phyloP scores from a whole-genome alignment of 768 basidiomycete genomes.

The Pleurotus giganteus region DNA sequence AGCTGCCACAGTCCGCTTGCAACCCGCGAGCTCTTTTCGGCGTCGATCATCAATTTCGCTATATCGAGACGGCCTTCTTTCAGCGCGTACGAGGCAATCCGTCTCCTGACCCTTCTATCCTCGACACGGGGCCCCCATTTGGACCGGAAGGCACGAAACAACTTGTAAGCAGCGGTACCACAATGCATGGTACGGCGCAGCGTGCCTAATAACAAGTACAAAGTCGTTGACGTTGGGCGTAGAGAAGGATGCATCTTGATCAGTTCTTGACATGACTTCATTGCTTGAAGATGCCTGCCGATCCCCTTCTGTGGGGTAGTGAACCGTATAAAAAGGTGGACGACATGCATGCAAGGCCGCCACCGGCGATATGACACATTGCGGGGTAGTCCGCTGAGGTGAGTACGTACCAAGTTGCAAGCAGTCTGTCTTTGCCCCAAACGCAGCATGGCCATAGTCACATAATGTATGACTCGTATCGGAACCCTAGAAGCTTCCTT shows the following conservation, averaged over 20 bases:
- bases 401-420: conserved; percentile 42
- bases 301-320: conserved; percentile 34
- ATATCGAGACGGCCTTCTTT: conserved; percentile 65
- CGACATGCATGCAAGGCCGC: conserved; percentile 44
- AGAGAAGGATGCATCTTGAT: conserved; percentile 46
- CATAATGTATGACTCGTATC: conserved; percentile 40
- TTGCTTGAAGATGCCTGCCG: conserved; percentile 40
- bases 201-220: conserved; percentile 56
- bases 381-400: conserved; percentile 48
- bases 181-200: conserved; percentile 48
- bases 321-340: conserved; percentile 49
- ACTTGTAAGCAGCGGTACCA: conserved; percentile 50
- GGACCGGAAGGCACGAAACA: conserved; percentile 42
- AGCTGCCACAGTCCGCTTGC: neutral
- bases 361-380: conserved; percentile 32
- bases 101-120: conserved; percentile 58
- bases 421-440: conserved; percentile 38
- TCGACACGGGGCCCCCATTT: conserved; percentile 57
- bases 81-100: conserved; percentile 55
- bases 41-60: conserved; percentile 26
- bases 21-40: conserved; percentile 12
- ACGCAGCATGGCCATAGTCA: conserved; percentile 47
- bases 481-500: conserved; percentile 31
- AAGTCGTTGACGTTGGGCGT: conserved; percentile 55
- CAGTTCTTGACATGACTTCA: conserved; percentile 42